Evolutionary conservation across 768 basidiomycete genomes (phyloP), one percentile per base, ranked within the genome.

Genomic region (Russula griseocarnosa): DNA sequence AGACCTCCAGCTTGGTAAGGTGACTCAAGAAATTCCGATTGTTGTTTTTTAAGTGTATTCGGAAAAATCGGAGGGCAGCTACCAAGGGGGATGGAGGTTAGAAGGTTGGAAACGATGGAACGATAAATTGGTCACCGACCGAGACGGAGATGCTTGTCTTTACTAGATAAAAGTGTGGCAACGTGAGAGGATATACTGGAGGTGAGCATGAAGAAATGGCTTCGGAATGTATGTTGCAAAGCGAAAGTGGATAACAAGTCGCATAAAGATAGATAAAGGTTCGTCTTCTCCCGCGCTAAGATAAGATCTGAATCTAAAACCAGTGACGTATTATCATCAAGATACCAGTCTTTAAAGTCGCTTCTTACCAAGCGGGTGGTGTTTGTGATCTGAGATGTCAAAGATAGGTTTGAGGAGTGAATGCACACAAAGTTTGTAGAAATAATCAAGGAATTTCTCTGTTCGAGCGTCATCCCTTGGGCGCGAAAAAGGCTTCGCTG

Each of bases 21-120:
- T 92, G 87, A 46, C 77, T 77, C 68, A 85, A 81, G 47, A 88
- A 80, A 72, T 90, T 91, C 61, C 79, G 79, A 71, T 98, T 95
- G 69, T 88, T 88, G 67, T 88, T 83, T 71, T 86, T 87, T 18
- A 98, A 81, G 70, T 90, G 84, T 59, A 90, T 81, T 58, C 92
- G 88, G 79, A 96, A 92, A 78, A 91, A 94, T 38, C 95, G 90
- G 73, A 99, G 87, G 14, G 94, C 87, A 72, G 91, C 97, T 98
- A 69, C 34, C 53, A 60, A 54, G 22, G 60, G 16, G 24, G 58
- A 55, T n/a, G 61, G 24, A 16, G 34, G 42, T 38, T 53, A 38
- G 54, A 22, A 66, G 24, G 20, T 42, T 32, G 28, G 46, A 28
- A 22, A 70, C 55, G 26, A 61, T 56, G 69, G 55, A 71, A 54